These are phyloP conservation scores for Fusarium brachygibbosum DNA, from an alignment of 2,329 filamentous ascomycete genomes.

Conservation along the genomic window DNA sequence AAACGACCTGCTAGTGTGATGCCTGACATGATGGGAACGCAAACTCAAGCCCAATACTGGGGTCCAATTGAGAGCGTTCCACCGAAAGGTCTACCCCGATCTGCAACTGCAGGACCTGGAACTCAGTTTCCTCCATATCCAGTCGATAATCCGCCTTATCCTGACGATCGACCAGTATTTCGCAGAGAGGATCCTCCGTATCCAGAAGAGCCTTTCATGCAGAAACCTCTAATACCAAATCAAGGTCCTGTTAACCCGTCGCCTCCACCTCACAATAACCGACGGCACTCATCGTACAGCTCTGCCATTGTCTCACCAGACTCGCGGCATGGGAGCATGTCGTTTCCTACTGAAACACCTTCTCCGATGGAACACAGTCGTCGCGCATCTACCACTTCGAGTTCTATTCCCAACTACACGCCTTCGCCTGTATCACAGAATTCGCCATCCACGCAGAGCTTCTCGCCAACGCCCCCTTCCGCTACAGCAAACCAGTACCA, in stretches of 20 bases:
- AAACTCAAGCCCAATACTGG: conserved; percentile 29
- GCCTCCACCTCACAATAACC: conserved; percentile 13
- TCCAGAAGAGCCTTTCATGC: conserved; percentile 31
- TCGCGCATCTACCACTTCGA: conserved; percentile 41
- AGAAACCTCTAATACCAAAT: conserved; percentile 1
- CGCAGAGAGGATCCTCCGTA: conserved; percentile 18
- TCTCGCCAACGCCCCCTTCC: conserved; percentile 37
- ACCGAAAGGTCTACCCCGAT: conserved; percentile 36
- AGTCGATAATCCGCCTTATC: conserved; percentile 34
- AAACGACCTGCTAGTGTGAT: conserved; percentile 41
- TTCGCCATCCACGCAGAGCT: conserved; percentile 33
- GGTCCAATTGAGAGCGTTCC: conserved; percentile 31
- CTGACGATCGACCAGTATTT: conserved; percentile 12
- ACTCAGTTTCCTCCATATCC: conserved; percentile 36
- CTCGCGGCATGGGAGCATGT: conserved; percentile 48
- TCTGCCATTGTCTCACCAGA: conserved; percentile 47
- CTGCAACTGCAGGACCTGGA: conserved; percentile 35
- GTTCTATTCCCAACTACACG: conserved; percentile 30
- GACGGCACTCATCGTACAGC: conserved; percentile 48
- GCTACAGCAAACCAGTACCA: conserved; percentile 29
- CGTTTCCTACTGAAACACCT: conserved; percentile 48
- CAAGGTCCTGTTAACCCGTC: conserved; percentile 6
- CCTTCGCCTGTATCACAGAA: conserved; percentile 47
- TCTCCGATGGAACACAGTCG: conserved; percentile 49
- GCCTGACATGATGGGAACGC: conserved; percentile 39